Evolutionary conservation across 2,329 filamentous ascomycete species (phyloP).

Genomic region (Rugonectria rugulosa): DNA sequence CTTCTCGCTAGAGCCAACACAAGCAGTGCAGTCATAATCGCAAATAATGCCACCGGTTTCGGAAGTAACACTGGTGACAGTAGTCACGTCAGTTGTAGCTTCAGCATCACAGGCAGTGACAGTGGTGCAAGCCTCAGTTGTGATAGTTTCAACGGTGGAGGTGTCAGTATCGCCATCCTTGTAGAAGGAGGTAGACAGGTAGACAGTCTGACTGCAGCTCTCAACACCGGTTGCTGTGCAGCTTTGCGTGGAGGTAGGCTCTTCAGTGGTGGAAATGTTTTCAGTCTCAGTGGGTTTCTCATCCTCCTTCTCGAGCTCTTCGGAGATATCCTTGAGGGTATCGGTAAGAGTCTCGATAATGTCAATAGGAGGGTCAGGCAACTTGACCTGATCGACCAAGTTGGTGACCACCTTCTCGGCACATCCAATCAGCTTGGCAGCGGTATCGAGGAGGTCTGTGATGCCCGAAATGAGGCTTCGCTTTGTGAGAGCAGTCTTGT

Average conservation of each 20-base stretch:
- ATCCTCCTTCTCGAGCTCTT: slow-evolving; percentile 15
- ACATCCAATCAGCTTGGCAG: slow-evolving; percentile 5
- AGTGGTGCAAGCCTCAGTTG: slow-evolving; percentile 4
- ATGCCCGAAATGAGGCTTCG: slow-evolving; percentile 20
- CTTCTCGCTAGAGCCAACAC: not conserved
- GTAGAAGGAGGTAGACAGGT: slow-evolving; percentile 7
- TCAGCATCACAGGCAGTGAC: slow-evolving; percentile 5
- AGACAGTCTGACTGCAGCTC: slow-evolving; percentile 8
- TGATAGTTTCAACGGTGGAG: slow-evolving; percentile 6
- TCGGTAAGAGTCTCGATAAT: slow-evolving; percentile 16
- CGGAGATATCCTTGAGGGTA: slow-evolving; percentile 21
- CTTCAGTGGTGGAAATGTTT: not conserved
- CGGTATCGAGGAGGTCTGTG: not conserved
- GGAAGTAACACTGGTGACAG: slow-evolving; percentile 3
- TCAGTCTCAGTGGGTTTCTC: slow-evolving; percentile 4
- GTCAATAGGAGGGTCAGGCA: slow-evolving; percentile 16
- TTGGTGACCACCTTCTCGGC: slow-evolving; percentile 1
- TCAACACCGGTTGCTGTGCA: not conserved
- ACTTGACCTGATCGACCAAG: slow-evolving; percentile 1
- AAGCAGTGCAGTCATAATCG: slow-evolving; percentile 13
- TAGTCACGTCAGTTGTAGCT: slow-evolving; percentile 5
- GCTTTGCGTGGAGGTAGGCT: not conserved
- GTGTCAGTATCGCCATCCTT: not conserved
- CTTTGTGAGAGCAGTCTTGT: slow-evolving; percentile 11
- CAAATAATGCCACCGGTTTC: slow-evolving; percentile 3